Percentiles rank a stretch among this genome's conserved stretches.
phyloP scores from a whole-genome alignment of 2,329 filamentous ascomycete species.

The Cryphonectria parasitica region DNA sequence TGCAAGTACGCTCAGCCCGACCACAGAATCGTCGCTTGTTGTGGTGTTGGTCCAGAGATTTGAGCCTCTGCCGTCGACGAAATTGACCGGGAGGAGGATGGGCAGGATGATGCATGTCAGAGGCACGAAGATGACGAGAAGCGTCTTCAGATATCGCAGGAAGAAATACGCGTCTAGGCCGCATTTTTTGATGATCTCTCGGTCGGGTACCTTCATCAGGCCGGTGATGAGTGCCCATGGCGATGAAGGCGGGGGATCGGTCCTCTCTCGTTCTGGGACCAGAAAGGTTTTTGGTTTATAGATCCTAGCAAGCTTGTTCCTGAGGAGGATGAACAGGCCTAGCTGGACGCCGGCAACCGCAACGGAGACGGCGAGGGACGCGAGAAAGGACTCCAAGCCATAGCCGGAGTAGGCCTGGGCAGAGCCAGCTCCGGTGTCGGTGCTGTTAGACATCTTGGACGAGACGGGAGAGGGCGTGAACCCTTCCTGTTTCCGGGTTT shows the following conservation, averaged over 20 bases:
- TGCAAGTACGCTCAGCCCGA: slow-evolving; percentile 78
- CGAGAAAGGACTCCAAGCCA: slow-evolving; percentile 61
- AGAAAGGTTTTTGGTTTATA: slow-evolving; percentile 87
- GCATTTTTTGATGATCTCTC: slow-evolving; percentile 92
- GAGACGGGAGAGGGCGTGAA: slow-evolving; percentile 9
- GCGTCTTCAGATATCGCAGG: slow-evolving; percentile 75
- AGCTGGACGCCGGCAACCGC: slow-evolving; percentile 67
- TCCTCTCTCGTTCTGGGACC: slow-evolving; percentile 82
- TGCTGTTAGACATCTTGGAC: slow-evolving; percentile 25
- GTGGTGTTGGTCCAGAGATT: slow-evolving; percentile 43
- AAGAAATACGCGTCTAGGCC: slow-evolving; percentile 98
- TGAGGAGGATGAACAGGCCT: slow-evolving; percentile 73
- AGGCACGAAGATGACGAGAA: slow-evolving; percentile 90
- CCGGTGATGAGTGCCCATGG: slow-evolving; percentile 56
- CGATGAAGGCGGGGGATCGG: slow-evolving; percentile 68
- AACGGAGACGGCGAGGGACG: slow-evolving; percentile 65
- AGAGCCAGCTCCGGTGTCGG: slow-evolving; percentile 26
- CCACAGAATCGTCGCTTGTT: slow-evolving; percentile 41
- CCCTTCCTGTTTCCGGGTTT: background rate
- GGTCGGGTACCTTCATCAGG: slow-evolving; percentile 70
- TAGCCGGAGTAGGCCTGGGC: slow-evolving; percentile 45
- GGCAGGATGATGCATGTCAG: slow-evolving; percentile 79
- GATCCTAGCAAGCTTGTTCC: slow-evolving; percentile 79
- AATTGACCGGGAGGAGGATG: slow-evolving; percentile 85
- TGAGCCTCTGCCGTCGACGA: slow-evolving; percentile 66